phyloP scores from a whole-genome alignment of 1,284 basidiomycete species.

The Kwoniella shivajii region DNA sequence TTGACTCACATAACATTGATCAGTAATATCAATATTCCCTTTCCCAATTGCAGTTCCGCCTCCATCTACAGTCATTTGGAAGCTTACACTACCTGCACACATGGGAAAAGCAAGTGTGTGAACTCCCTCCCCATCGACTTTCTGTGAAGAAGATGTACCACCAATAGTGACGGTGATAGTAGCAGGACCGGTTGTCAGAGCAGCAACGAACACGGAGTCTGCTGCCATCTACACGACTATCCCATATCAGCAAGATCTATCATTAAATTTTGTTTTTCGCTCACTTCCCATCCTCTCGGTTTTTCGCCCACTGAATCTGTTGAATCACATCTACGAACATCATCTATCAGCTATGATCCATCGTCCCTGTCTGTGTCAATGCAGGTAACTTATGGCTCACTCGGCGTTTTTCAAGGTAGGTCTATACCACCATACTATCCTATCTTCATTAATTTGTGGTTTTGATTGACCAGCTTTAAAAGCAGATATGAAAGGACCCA shows the following conservation, averaged over 20 bases:
- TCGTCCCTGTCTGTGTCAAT: too few relatives aligned
- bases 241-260: neutral
- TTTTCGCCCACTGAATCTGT: constrained; percentile 46
- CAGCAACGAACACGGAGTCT: constrained; percentile 49
- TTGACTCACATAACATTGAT: constrained; percentile 41
- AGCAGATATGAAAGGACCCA: constrained; percentile 49
- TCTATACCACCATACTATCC: constrained; percentile 50
- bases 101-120: constrained; percentile 44
- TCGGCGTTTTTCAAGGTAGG: constrained; percentile 42
- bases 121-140: constrained; percentile 37
- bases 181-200: constrained; percentile 41
- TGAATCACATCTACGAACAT: constrained; percentile 33
- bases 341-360: neutral
- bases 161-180: constrained; percentile 47
- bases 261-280: neutral
- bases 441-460: constrained; percentile 38
- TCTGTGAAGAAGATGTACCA: constrained; percentile 26
- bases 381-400: neutral
- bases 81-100: constrained; percentile 39
- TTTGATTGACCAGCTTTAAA: constrained; percentile 39
- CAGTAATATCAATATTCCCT: constrained; percentile 25
- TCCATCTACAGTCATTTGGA: constrained; percentile 27
- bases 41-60: constrained; percentile 21
- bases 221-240: neutral
- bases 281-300: constrained; percentile 47